phyloP scores from a whole-genome alignment of 768 basidiomycete species.

The Tylopilus vinaceipallidus region DNA sequence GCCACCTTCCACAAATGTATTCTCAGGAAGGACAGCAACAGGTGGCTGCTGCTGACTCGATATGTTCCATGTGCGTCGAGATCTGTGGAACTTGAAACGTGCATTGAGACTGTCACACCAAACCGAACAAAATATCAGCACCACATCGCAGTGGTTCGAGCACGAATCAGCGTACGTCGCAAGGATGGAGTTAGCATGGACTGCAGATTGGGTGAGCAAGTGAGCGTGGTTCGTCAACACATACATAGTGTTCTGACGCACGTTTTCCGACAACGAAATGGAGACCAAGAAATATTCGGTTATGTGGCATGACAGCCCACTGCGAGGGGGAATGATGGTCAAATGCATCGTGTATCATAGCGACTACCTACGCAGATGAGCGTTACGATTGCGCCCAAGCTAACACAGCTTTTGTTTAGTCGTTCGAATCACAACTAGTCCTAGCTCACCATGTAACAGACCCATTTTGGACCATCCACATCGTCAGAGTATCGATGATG shows the following conservation, averaged over 20 bases:
- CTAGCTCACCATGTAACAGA: slow-evolving; percentile 20
- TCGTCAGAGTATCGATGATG: slow-evolving; percentile 19
- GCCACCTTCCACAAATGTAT: background rate
- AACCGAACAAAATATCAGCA: background rate
- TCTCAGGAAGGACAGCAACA: background rate
- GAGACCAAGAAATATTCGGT: slow-evolving; percentile 24
- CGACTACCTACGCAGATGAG: slow-evolving; percentile 18
- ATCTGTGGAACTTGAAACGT: slow-evolving; percentile 10
- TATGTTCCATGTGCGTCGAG: background rate
- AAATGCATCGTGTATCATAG: background rate
- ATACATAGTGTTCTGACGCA: background rate
- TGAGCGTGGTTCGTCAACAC: background rate
- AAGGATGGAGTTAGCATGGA: slow-evolving; percentile 27
- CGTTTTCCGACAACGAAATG: slow-evolving; percentile 25
- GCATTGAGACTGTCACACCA: slow-evolving; percentile 19
- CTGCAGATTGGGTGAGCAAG: background rate
- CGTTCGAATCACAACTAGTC: no score
- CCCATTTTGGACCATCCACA: slow-evolving; percentile 26
- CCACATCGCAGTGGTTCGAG: background rate
- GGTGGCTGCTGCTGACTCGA: background rate
- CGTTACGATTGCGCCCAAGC: slow-evolving; percentile 14
- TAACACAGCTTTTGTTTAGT: background rate
- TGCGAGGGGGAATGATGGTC: background rate
- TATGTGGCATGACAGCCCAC: slow-evolving; percentile 23
- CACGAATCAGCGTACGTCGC: slow-evolving; percentile 20